A percentile compares a stretch with the other conserved stretches of the same genome.
These are phyloP conservation scores for Aureobasidium lini DNA, from an alignment of 2,329 filamentous ascomycete genomes.

Conservation along the genomic window DNA sequence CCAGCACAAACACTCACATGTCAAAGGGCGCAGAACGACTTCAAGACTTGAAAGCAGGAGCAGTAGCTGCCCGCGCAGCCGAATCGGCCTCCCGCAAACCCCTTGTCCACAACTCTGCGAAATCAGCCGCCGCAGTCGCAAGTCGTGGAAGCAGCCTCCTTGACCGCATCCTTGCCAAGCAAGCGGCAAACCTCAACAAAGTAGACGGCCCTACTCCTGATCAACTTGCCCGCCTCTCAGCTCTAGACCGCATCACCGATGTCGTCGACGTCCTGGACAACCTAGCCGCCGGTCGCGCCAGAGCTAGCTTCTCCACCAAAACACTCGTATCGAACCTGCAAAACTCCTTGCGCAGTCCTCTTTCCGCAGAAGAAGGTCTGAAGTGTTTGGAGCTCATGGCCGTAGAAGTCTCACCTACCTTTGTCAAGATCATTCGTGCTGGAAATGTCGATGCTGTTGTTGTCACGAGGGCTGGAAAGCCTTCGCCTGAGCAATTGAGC, in stretches of 20 bases:
- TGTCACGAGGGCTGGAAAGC: conserved; percentile 26
- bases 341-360: conserved; percentile 38
- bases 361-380: conserved; percentile 38
- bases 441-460: conserved; percentile 37
- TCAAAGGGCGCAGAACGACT: conserved; percentile 62
- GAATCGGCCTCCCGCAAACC: conserved; percentile 20
- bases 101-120: conserved; percentile 24
- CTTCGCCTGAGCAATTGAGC: conserved; percentile 11
- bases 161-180: conserved; percentile 45
- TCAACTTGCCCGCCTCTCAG: conserved; percentile 38
- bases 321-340: conserved; percentile 37
- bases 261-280: conserved; percentile 37
- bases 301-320: conserved; percentile 38
- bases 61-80: conserved; percentile 26
- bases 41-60: conserved; percentile 54
- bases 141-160: conserved; percentile 39
- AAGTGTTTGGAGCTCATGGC: conserved; percentile 37
- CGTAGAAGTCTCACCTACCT: conserved; percentile 36
- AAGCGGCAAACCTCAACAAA: conserved; percentile 31
- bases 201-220: conserved; percentile 34
- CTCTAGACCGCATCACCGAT: conserved; percentile 41
- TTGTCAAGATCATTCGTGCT: conserved; percentile 33
- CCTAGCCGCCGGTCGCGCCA: conserved; percentile 29
- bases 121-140: conserved; percentile 30
- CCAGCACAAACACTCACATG: conserved; percentile 46